Conservation (phyloP, 805 yeast species). For the Grigorovia humatica region DNA sequence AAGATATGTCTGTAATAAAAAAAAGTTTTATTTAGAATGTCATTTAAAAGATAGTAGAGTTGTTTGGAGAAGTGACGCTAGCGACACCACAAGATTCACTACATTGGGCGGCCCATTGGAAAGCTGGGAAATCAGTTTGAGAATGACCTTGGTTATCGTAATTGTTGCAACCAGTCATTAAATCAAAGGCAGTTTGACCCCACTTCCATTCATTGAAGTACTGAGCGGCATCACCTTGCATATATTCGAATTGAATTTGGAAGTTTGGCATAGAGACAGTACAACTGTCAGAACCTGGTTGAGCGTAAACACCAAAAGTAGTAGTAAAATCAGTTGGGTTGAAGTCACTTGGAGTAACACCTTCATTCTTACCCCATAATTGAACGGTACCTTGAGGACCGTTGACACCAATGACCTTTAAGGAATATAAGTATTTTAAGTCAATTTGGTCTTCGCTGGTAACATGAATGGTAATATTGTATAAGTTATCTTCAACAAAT, state of each 20-base stretch:
- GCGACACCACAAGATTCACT: neutral
- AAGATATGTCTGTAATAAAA: neutral
- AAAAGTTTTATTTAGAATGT: neutral
- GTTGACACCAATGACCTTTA: constrained; percentile 11
- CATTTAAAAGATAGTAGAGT: neutral
- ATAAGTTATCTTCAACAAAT: constrained; percentile 7
- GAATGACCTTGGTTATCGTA: constrained; percentile 12
- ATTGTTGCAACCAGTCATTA: constrained; percentile 14
- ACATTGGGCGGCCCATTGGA: constrained; percentile 1
- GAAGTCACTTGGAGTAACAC: constrained; percentile 4
- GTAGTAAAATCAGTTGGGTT: constrained; percentile 16
- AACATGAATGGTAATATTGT: constrained; percentile 14
- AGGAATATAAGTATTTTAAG: constrained; percentile 8
- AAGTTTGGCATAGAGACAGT: constrained; percentile 15
- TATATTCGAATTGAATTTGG: constrained; percentile 14
- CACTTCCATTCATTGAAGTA: constrained; percentile 4
- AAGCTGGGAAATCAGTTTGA: constrained; percentile 14
- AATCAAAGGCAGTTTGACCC: constrained; percentile 11
- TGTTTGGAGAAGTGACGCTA: neutral
- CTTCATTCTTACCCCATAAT: constrained; percentile 13
- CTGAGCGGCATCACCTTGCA: constrained; percentile 1
- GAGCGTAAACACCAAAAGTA: constrained; percentile 12
- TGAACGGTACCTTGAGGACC: constrained; percentile 11
- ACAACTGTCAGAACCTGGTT: constrained; percentile 1
- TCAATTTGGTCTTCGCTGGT: constrained; percentile 10